A percentile compares a stretch with the other conserved stretches of the same genome.
These are phyloP conservation scores for Cyphellophora europaea DNA, from an alignment of 2,329 filamentous ascomycete genomes.

Conservation along the genomic window DNA sequence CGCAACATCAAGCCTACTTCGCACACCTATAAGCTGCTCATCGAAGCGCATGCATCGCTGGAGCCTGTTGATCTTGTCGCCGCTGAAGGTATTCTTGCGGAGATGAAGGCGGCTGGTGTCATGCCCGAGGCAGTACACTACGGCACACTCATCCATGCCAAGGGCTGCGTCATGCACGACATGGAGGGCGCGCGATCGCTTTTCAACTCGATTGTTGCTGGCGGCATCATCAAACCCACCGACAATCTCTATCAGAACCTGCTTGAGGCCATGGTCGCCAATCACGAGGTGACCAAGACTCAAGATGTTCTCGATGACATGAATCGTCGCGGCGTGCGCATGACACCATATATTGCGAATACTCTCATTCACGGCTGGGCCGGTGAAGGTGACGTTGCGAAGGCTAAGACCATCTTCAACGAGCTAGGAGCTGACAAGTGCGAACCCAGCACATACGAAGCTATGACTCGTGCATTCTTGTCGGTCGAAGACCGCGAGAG, in stretches of 20 bases:
- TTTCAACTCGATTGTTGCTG: conserved; percentile 70
- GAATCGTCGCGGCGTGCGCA: conserved; percentile 61
- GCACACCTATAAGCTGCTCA: conserved; percentile 94
- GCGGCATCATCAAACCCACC: conserved; percentile 59
- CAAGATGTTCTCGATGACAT: conserved; percentile 68
- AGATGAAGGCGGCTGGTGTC: conserved; percentile 65
- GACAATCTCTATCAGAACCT: conserved; percentile 90
- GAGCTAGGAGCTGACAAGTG: conserved; percentile 68
- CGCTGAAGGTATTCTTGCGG: conserved; percentile 71
- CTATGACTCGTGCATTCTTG: conserved; percentile 91
- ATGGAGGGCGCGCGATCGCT: conserved; percentile 71
- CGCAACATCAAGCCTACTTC: conserved; percentile 83
- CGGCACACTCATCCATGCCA: conserved; percentile 88
- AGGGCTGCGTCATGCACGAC: conserved; percentile 88
- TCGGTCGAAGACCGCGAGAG: conserved; percentile 68
- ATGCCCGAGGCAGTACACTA: conserved; percentile 89
- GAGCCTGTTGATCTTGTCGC: conserved; percentile 84
- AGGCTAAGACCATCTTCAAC: conserved; percentile 70
- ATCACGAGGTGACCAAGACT: conserved; percentile 71
- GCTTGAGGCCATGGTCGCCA: conserved; percentile 96
- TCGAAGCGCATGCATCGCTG: conserved; percentile 89
- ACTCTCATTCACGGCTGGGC: conserved; percentile 97
- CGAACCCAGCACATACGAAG: conserved; percentile 96
- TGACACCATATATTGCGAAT: conserved; percentile 97
- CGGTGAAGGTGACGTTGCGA: conserved; percentile 66